Evolutionary conservation across 495 filamentous ascomycete genomes (phyloP).

Genomic region (Rhypophila decipiens): DNA sequence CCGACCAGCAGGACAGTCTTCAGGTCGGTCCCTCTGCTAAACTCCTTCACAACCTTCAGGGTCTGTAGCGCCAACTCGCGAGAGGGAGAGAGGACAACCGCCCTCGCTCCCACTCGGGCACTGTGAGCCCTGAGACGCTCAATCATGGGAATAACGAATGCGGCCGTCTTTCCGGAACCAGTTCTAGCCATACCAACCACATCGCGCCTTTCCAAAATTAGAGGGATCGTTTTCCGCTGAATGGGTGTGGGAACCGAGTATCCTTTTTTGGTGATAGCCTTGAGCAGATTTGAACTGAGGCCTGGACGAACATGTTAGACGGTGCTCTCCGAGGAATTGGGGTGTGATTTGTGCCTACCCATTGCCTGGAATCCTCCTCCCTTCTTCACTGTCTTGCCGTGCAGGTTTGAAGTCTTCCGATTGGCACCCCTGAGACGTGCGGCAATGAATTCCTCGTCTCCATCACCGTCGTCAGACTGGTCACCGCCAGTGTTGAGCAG

Average conservation of each 20-base stretch:
- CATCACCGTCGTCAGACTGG: constrained; percentile 51
- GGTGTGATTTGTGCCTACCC: constrained; percentile 45
- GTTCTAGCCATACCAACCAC: constrained; percentile 97
- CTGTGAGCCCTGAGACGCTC: constrained; percentile 89
- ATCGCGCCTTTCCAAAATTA: constrained; percentile 81
- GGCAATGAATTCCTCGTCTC: constrained; percentile 83
- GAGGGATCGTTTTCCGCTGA: constrained; percentile 90
- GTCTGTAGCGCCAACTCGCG: constrained; percentile 93
- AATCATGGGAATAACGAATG: constrained; percentile 97
- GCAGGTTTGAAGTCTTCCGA: constrained; percentile 72
- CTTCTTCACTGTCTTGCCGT: constrained; percentile 83
- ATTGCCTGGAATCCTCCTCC: constrained; percentile 95
- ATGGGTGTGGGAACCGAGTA: constrained; percentile 96
- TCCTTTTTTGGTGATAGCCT: constrained; percentile 86
- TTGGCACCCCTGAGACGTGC: constrained; percentile 76
- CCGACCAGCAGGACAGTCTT: constrained; percentile 84
- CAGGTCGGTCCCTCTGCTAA: constrained; percentile 83
- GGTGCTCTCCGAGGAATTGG: not conserved
- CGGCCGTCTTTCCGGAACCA: constrained; percentile 93
- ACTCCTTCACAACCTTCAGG: constrained; percentile 90
- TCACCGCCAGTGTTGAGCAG: constrained; percentile 38
- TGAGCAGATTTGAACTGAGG: constrained; percentile 71
- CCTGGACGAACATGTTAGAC: constrained; percentile 37
- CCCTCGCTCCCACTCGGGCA: constrained; percentile 74
- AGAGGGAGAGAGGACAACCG: constrained; percentile 81